phyloP scores from a whole-genome alignment of 2,329 filamentous ascomycete species.

The Lanzia echinophila region DNA sequence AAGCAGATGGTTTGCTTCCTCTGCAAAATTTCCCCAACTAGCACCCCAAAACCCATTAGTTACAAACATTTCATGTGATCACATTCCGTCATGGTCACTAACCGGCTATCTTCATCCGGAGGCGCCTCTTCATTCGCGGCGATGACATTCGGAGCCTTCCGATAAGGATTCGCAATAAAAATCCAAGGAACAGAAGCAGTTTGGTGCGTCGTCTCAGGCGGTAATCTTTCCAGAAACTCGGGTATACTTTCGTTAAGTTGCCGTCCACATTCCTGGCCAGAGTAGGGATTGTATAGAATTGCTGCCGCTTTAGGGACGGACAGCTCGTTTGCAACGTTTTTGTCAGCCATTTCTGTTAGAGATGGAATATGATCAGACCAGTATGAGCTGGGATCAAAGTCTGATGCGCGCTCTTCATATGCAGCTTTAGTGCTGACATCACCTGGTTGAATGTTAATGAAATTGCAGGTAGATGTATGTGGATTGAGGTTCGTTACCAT shows the following conservation, averaged over 20 bases:
- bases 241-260: conserved; percentile 57
- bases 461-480: neutral
- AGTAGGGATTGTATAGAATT: conserved; percentile 50
- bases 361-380: conserved; percentile 34
- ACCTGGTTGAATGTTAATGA: conserved; percentile 38
- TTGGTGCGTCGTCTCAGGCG: conserved; percentile 53
- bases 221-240: conserved; percentile 61
- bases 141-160: conserved; percentile 21
- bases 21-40: conserved; percentile 16
- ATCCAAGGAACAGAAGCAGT: conserved; percentile 57
- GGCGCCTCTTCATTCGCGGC: conserved; percentile 20
- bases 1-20: conserved; percentile 24
- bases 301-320: conserved; percentile 7
- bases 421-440: conserved; percentile 42
- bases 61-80: neutral
- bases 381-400: conserved; percentile 46
- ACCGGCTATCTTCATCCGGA: conserved; percentile 18
- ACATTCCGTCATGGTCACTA: neutral
- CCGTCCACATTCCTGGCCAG: conserved; percentile 47
- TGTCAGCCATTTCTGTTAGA: conserved; percentile 31
- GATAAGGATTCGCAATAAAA: conserved; percentile 60
- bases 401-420: conserved; percentile 44
- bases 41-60: neutral
- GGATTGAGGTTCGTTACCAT: conserved; percentile 35
- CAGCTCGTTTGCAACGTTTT: conserved; percentile 16